Conservation (phyloP, 2,329 filamentous ascomycete genomes). For the Rugonectria rugulosa region DNA sequence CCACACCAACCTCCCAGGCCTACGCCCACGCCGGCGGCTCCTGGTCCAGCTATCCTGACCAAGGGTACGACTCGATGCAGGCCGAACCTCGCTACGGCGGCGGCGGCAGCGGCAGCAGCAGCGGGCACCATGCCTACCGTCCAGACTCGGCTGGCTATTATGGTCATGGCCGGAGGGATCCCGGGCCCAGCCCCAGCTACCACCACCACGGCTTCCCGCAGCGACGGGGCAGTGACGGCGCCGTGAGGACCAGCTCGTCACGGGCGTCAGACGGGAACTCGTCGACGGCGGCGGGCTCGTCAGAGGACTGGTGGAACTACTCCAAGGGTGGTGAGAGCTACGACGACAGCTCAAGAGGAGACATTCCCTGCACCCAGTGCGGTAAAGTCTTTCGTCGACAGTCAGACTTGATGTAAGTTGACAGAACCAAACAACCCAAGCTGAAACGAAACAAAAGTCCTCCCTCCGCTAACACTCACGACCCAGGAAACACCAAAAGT, state of each 20-base stretch:
- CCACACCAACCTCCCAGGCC: background rate
- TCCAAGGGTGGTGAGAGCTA: conserved; percentile 23
- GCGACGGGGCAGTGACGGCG: background rate
- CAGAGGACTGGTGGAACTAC: conserved; percentile 30
- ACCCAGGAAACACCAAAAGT: conserved; percentile 39
- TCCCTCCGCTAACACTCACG: background rate
- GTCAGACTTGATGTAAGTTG: conserved; percentile 38
- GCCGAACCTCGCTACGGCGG: conserved; percentile 12
- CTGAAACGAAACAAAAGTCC: background rate
- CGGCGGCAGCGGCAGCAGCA: background rate
- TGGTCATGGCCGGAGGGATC: conserved; percentile 1
- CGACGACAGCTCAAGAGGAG: conserved; percentile 28
- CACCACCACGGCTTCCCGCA: background rate
- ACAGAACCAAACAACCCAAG: too few relatives aligned
- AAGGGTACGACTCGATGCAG: conserved; percentile 8
- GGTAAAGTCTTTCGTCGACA: conserved; percentile 38
- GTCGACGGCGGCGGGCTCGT: conserved; percentile 31
- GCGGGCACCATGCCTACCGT: background rate
- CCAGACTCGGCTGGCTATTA: background rate
- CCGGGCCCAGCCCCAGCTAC: background rate
- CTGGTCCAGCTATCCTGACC: conserved; percentile 6
- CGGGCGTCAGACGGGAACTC: conserved; percentile 27
- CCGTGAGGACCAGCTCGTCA: background rate
- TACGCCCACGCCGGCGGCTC: conserved; percentile 6
- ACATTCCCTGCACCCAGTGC: too few relatives aligned